These are phyloP conservation scores for Euclidium syriacum DNA, from an alignment of 345 rosid genomes.

Conservation along the genomic window DNA sequence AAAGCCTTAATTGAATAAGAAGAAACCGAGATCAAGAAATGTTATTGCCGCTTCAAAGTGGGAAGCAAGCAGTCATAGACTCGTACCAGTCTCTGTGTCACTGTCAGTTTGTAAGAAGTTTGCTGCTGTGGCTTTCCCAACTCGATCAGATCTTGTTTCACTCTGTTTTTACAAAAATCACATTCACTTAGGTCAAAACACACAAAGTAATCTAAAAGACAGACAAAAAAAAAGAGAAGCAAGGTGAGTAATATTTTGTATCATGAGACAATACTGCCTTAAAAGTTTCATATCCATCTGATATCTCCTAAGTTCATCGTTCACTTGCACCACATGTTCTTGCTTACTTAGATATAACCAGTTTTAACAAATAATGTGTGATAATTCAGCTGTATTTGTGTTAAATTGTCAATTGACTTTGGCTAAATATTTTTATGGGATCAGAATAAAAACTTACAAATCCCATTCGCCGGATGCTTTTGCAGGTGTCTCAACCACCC, in stretches of 20 bases:
- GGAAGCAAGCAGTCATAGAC: conserved; percentile 82
- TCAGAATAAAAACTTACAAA: conserved; percentile 42
- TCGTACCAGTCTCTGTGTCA: conserved; percentile 59
- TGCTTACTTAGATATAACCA: conserved; percentile 1
- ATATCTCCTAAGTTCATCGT: not conserved
- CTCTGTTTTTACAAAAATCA: conserved; percentile 38
- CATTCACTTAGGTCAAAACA: conserved; percentile 9
- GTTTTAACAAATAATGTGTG: not conserved
- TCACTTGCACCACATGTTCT: not conserved
- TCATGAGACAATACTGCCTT: not conserved
- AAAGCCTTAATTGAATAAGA: not conserved
- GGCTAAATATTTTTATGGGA: conserved; percentile 6
- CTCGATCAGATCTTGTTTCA: conserved; percentile 74
- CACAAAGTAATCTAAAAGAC: not conserved
- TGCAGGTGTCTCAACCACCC: conserved; percentile 72
- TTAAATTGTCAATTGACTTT: not conserved
- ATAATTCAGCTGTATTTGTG: not conserved
- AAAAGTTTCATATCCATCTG: not conserved
- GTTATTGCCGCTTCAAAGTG: conserved; percentile 42
- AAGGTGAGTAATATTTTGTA: not conserved
- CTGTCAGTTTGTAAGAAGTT: conserved; percentile 55
- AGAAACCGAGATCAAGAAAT: not conserved
- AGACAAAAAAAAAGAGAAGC: not conserved
- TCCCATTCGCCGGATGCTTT: conserved; percentile 81
- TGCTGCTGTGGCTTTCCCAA: conserved; percentile 64